These are phyloP conservation scores for Chlorella vulgaris DNA, from an alignment of 139 green algal species.

Conservation along the genomic window DNA sequence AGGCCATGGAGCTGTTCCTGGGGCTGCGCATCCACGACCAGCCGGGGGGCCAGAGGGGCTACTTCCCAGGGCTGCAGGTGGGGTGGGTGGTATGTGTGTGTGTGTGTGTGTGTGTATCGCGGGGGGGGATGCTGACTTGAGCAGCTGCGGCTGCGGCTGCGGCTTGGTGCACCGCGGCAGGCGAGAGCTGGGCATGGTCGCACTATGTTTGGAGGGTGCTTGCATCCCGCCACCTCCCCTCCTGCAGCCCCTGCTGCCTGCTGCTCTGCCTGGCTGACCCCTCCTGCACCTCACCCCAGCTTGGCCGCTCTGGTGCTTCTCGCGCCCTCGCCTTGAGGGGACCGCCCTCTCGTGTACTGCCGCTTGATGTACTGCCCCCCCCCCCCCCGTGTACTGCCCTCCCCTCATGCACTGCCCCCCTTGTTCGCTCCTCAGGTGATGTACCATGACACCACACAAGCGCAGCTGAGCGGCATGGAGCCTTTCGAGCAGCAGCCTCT, in stretches of 20 bases:
- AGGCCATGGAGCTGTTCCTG: conserved; percentile 84
- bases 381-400: no score
- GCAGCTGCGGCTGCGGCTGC: background rate
- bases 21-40: conserved; percentile 56
- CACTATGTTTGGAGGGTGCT: no score
- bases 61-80: conserved; percentile 31
- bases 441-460: conserved; percentile 6
- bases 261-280: no score
- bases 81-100: background rate
- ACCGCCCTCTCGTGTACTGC: no score
- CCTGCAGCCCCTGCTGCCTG: no score
- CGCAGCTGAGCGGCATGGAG: conserved; percentile 20
- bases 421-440: background rate
- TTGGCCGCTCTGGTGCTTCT: no score
- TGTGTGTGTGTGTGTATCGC: background rate
- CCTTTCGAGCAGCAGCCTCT: background rate
- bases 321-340: no score
- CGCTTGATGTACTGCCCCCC: no score
- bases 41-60: conserved; percentile 1
- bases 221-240: no score
- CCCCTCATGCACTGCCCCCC: background rate
- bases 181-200: no score
- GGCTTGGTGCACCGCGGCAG: no score
- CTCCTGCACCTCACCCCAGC: no score
- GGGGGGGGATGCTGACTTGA: background rate